Evolutionary conservation across 2,329 filamentous ascomycete species (phyloP).

Genomic region (Aspergillus fructus): DNA sequence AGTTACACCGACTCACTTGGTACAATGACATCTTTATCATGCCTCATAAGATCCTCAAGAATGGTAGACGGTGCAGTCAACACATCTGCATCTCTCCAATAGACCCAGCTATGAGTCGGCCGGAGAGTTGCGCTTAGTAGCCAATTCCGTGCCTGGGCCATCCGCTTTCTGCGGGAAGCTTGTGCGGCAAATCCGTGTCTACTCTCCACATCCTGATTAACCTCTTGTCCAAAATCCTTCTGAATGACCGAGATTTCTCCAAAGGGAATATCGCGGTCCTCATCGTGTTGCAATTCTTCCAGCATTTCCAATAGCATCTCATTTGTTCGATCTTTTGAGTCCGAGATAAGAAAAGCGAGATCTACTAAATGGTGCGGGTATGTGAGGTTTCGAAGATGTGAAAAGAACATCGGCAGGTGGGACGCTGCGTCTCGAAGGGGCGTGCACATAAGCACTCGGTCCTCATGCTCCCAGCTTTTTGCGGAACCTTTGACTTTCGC

Average conservation of each 20-base stretch:
- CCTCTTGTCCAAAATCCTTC: constrained; percentile 98
- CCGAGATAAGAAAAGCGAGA: constrained; percentile 92
- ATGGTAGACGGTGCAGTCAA: constrained; percentile 97
- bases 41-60: constrained; percentile 94
- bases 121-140: constrained; percentile 87
- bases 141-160: constrained; percentile 98
- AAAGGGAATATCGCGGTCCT: constrained; percentile 77
- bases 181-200: constrained; percentile 97
- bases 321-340: constrained; percentile 91
- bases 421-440: constrained; percentile 88
- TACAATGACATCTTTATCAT: constrained; percentile 98
- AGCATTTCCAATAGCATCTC: constrained; percentile 72
- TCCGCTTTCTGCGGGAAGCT: constrained; percentile 87
- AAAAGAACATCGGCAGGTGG: constrained; percentile 97
- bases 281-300: constrained; percentile 74
- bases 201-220: constrained; percentile 96
- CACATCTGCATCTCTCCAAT: constrained; percentile 98
- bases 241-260: constrained; percentile 97
- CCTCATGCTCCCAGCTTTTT: constrained; percentile 92
- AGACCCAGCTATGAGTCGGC: constrained; percentile 97
- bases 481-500: constrained; percentile 87
- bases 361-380: constrained; percentile 97
- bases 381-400: constrained; percentile 93
- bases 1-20: constrained; percentile 70
- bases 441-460: constrained; percentile 91